These are phyloP conservation scores for Fraxinus dipetala DNA, from an alignment of 305 asterid genomes.

Conservation along the genomic window DNA sequence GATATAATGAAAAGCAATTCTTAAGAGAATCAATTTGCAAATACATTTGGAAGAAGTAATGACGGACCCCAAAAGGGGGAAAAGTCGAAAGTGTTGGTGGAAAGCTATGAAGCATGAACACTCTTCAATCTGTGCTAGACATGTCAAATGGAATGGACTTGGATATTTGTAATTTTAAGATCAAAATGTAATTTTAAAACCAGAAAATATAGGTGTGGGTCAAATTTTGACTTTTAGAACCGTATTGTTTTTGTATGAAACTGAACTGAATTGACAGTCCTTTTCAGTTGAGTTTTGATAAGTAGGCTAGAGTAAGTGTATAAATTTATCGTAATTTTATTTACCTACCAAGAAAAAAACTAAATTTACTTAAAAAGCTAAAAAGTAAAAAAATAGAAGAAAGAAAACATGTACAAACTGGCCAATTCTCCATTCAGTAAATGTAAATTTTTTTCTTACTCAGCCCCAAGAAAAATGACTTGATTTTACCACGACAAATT, in stretches of 20 bases:
- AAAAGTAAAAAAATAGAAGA: neutral
- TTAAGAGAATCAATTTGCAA: neutral
- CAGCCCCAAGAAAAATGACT: neutral
- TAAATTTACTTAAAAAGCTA: neutral
- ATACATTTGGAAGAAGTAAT: neutral
- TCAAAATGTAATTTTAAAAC: neutral
- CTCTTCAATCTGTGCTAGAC: neutral
- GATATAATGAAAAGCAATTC: neutral
- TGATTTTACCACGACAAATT: neutral
- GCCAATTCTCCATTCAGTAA: neutral
- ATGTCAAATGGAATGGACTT: neutral
- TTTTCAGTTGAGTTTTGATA: neutral
- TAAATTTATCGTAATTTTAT: neutral
- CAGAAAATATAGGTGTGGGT: neutral
- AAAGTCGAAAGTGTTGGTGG: neutral
- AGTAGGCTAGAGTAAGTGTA: neutral
- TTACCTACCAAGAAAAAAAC: neutral
- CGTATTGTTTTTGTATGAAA: neutral
- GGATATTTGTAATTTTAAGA: neutral
- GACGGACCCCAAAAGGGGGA: neutral
- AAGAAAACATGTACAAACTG: neutral
- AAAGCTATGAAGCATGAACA: neutral
- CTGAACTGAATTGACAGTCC: neutral
- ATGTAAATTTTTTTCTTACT: neutral
- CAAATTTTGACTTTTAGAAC: neutral